Evolutionary conservation across 2,329 filamentous ascomycete genomes (phyloP).

Genomic region (Hymenoscyphus infarciens): DNA sequence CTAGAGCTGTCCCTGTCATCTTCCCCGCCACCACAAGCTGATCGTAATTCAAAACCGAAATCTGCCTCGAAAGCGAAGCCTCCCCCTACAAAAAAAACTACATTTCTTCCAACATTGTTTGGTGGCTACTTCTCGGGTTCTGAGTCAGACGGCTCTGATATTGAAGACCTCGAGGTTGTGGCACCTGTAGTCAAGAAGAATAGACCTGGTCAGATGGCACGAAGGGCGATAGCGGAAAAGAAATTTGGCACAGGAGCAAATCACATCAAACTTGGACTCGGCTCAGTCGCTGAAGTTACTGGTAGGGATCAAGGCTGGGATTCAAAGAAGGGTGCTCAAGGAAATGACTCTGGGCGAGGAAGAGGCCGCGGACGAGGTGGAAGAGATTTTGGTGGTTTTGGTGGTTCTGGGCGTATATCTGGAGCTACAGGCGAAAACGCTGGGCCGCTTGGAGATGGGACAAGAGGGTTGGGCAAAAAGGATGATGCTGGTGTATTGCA

Average conservation of each 20-base stretch:
- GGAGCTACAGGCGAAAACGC: slow-evolving; percentile 31
- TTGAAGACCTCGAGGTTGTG: slow-evolving; percentile 51
- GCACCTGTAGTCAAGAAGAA: slow-evolving; percentile 63
- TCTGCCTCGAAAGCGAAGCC: slow-evolving; percentile 13
- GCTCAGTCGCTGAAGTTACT: slow-evolving; percentile 16
- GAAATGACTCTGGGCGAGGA: slow-evolving; percentile 11
- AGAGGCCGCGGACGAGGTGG: slow-evolving; percentile 14
- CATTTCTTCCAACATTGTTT: slow-evolving; percentile 73
- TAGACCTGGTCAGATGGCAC: slow-evolving; percentile 70
- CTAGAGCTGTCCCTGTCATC: slow-evolving; percentile 24
- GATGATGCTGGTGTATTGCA: slow-evolving; percentile 54
- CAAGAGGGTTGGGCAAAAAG: slow-evolving; percentile 37
- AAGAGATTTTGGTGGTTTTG: slow-evolving; percentile 9
- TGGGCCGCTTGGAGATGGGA: slow-evolving; percentile 16
- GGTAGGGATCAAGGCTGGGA: slow-evolving; percentile 53
- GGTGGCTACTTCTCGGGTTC: slow-evolving; percentile 77
- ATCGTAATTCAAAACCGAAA: slow-evolving; percentile 17
- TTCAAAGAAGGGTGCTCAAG: slow-evolving; percentile 49
- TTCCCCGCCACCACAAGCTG: slow-evolving; percentile 20
- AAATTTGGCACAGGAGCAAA: slow-evolving; percentile 68
- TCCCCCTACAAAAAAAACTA: slow-evolving; percentile 40
- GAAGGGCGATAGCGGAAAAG: slow-evolving; percentile 75
- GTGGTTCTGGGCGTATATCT: slow-evolving; percentile 12
- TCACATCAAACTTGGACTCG: slow-evolving; percentile 32
- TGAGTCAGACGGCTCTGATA: slow-evolving; percentile 60